Conservation (phyloP, 805 yeast genomes). For the Candida ponderosae region DNA sequence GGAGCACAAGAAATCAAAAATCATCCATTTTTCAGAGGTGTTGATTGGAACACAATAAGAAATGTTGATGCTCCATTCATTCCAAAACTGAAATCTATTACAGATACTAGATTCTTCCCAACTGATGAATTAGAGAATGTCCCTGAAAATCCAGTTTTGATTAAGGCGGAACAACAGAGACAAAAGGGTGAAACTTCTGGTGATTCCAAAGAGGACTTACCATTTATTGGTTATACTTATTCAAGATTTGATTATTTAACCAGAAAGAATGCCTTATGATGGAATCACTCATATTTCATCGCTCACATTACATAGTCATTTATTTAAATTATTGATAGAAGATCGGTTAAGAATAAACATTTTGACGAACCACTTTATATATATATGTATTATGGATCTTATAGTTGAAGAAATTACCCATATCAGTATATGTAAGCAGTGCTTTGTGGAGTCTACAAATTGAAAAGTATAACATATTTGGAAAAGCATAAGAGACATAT, state of each 20-base stretch:
- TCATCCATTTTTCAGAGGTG: slow-evolving; percentile 79
- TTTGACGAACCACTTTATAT: too few species aligned
- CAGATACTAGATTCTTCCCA: slow-evolving; percentile 97
- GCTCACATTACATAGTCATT: not conserved
- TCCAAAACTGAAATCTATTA: slow-evolving; percentile 84
- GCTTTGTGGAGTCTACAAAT: too few species aligned
- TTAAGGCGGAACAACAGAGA: slow-evolving; percentile 59
- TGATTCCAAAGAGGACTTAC: slow-evolving; percentile 77
- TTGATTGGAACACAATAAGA: slow-evolving; percentile 72
- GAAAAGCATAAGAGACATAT: too few species aligned
- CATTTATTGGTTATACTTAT: slow-evolving; percentile 95
- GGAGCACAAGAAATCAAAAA: slow-evolving; percentile 57
- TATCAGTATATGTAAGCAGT: too few species aligned
- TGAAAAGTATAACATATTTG: too few species aligned
- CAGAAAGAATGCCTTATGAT: slow-evolving; percentile 45
- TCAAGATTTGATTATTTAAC: slow-evolving; percentile 92
- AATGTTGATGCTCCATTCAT: slow-evolving; percentile 85
- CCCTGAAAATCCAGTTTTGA: slow-evolving; percentile 79
- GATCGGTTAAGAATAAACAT: too few species aligned
- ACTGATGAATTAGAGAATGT: slow-evolving; percentile 93
- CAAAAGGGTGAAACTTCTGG: slow-evolving; percentile 32
- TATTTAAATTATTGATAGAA: too few species aligned
- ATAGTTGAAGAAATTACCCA: too few species aligned
- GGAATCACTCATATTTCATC: too few species aligned
- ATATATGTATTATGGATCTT: too few species aligned